Conservation (phyloP, 2,329 filamentous ascomycete genomes). For the Epichloe aotearoae region DNA sequence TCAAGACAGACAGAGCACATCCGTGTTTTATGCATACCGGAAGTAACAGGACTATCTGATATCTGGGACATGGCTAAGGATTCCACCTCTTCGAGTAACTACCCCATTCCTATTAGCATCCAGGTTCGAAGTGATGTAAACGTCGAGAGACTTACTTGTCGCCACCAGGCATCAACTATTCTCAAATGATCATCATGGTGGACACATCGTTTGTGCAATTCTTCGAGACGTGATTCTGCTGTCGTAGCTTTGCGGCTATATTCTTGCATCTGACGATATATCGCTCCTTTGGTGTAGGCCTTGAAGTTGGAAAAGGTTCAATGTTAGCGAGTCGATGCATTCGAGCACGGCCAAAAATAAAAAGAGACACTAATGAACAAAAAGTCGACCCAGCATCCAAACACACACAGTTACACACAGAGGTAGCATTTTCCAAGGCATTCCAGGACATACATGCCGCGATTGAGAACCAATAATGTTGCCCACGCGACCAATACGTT, state of each 20-base stretch:
- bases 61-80: slow-evolving; percentile 40
- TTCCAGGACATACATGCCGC: background rate
- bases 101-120: slow-evolving; percentile 3
- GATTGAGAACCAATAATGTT: background rate
- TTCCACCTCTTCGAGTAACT: slow-evolving; percentile 53
- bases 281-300: slow-evolving; percentile 65
- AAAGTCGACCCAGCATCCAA: background rate
- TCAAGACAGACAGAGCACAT: background rate
- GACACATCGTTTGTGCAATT: slow-evolving; percentile 62
- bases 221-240: slow-evolving; percentile 67
- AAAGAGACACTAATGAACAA: background rate
- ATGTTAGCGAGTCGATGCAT: background rate
- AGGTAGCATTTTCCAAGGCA: background rate
- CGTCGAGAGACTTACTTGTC: slow-evolving; percentile 52
- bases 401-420: background rate
- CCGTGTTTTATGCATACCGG: slow-evolving; percentile 12
- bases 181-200: slow-evolving; percentile 90
- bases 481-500: slow-evolving; percentile 1
- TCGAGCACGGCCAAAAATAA: background rate
- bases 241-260: slow-evolving; percentile 84
- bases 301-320: slow-evolving; percentile 8
- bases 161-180: slow-evolving; percentile 85
- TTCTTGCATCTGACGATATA: slow-evolving; percentile 94
- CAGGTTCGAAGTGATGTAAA: background rate
- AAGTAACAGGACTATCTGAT: slow-evolving; percentile 9